Evolutionary conservation across 352 stramenopile genomes (phyloP).

Genomic region (Phytophthora sojae): DNA sequence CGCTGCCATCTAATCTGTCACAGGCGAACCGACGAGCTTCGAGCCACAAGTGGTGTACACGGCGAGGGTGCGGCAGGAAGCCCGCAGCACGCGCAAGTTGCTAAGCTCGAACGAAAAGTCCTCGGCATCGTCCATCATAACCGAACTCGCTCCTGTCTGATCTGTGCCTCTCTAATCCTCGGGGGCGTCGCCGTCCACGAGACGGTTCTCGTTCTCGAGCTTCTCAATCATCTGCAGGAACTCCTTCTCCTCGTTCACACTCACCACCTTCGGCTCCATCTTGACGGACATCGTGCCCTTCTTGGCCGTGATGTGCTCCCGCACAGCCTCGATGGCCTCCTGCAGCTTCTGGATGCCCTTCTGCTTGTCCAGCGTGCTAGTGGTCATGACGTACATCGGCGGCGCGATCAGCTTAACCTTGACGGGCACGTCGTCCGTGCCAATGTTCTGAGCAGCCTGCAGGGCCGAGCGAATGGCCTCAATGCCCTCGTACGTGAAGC

Average conservation of each 20-base stretch:
- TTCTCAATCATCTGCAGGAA: constrained; percentile 99
- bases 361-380: constrained; percentile 98
- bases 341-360: constrained; percentile 97
- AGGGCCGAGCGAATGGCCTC: constrained; percentile 98
- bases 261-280: constrained; percentile 99
- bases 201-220: constrained; percentile 98
- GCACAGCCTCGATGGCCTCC: constrained; percentile 95
- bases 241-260: constrained; percentile 98
- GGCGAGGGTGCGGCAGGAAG: constrained; percentile 8
- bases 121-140: constrained; percentile 7
- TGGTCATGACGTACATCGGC: constrained; percentile 99
- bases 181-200: constrained; percentile 98
- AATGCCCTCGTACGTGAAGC: constrained; percentile 99
- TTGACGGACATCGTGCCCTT: constrained; percentile 97
- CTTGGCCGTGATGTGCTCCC: constrained; percentile 94
- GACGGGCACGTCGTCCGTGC: constrained; percentile 93
- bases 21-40: constrained; percentile 12
- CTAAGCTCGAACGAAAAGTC: constrained; percentile 14
- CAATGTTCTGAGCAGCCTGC: constrained; percentile 86
- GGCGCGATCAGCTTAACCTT: constrained; percentile 99
- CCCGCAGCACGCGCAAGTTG: constrained; percentile 14
- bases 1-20: constrained; percentile 32
- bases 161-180: constrained; percentile 85
- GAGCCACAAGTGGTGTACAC: constrained; percentile 9
- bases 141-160: constrained; percentile 10